Evolutionary conservation across 192 early-diverging fungal genomes (phyloP).

Genomic region (Umbelopsis isabellina): DNA sequence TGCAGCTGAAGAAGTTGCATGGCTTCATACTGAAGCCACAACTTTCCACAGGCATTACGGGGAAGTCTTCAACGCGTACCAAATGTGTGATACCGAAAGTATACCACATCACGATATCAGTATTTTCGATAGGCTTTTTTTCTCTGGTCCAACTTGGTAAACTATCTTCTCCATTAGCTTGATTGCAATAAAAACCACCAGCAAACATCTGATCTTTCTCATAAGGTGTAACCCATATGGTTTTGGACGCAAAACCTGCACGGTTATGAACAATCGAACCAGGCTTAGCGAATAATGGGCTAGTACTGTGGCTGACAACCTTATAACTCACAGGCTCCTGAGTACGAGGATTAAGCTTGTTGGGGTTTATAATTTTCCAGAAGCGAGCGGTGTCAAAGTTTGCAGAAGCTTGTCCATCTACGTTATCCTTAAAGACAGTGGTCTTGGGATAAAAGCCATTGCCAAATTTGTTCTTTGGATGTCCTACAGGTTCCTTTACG

Average conservation of each 20-base stretch:
- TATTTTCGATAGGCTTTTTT: conserved; percentile 26
- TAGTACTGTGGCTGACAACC: conserved; percentile 24
- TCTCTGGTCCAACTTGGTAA: conserved; percentile 32
- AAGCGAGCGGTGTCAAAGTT: conserved; percentile 29
- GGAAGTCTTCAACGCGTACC: conserved; percentile 43
- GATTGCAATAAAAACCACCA: conserved; percentile 47
- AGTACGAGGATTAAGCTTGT: conserved; percentile 34
- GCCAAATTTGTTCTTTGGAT: conserved; percentile 37
- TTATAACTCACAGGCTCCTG: conserved; percentile 38
- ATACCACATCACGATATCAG: conserved; percentile 40
- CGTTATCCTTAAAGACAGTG: conserved; percentile 32
- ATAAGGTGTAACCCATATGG: conserved; percentile 27
- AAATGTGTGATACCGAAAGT: conserved; percentile 46
- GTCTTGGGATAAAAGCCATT: conserved; percentile 34
- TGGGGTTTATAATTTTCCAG: conserved; percentile 45
- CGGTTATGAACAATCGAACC: conserved; percentile 40
- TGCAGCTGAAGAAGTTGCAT: conserved; percentile 41
- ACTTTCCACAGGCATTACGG: conserved; percentile 42
- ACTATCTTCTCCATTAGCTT: conserved; percentile 32
- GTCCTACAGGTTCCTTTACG: conserved; percentile 34
- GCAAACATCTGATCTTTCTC: conserved; percentile 43
- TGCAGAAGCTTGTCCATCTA: conserved; percentile 24
- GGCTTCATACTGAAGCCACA: conserved; percentile 44
- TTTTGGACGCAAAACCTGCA: conserved; percentile 44
- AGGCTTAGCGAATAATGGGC: conserved; percentile 35